Conservation (phyloP, 106 monocot species). For the Acorus gramineus region DNA sequence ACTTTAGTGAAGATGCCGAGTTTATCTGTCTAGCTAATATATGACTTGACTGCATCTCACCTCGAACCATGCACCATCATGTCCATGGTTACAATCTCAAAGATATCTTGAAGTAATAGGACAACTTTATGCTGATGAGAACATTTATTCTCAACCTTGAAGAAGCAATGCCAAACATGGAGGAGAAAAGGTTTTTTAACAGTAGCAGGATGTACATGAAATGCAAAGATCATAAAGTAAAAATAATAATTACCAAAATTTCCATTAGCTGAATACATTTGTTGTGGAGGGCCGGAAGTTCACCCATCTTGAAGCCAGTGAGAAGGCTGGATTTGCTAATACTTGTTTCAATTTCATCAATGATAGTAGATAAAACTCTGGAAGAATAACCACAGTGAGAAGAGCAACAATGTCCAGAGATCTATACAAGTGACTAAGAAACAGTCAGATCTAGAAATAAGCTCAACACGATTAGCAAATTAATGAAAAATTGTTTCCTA, state of each 20-base stretch:
- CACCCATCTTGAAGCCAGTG: constrained; percentile 33
- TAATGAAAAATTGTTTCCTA: constrained; percentile 5
- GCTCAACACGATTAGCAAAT: too few species aligned
- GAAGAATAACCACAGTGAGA: constrained; percentile 3
- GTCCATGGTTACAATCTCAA: constrained; percentile 58
- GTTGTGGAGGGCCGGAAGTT: constrained; percentile 33
- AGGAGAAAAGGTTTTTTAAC: neutral
- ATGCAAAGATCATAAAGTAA: neutral
- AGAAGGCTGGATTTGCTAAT: constrained; percentile 34
- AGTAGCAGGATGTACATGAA: neutral
- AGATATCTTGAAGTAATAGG: constrained; percentile 64
- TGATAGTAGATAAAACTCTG: constrained; percentile 43
- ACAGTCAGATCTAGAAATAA: neutral
- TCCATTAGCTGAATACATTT: constrained; percentile 33
- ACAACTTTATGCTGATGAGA: constrained; percentile 28
- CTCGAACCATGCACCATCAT: constrained; percentile 38
- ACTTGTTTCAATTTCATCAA: constrained; percentile 34
- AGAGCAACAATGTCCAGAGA: neutral
- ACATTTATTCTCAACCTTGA: constrained; percentile 41
- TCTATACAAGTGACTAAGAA: neutral
- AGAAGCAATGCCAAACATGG: constrained; percentile 12
- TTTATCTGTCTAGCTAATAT: neutral
- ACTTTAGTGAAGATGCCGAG: neutral
- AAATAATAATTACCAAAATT: constrained; percentile 34
- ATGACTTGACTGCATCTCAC: constrained; percentile 13